These are phyloP conservation scores for Fusarium sp. DNA, from an alignment of 2,329 filamentous ascomycete genomes.

Conservation along the genomic window DNA sequence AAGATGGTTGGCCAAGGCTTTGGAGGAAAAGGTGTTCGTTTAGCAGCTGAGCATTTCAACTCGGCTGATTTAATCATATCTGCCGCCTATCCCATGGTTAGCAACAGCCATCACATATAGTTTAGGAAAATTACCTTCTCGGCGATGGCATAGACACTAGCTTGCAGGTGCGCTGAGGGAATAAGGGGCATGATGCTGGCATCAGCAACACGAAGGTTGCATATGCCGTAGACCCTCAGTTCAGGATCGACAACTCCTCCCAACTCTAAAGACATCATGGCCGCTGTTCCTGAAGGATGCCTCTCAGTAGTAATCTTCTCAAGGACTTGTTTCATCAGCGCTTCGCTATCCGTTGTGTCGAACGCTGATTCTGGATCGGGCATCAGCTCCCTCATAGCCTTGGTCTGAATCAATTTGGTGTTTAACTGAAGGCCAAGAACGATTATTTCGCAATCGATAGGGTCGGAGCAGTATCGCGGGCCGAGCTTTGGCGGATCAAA, in stretches of 20 bases:
- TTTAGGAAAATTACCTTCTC: conserved; percentile 20
- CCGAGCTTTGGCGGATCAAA: conserved; percentile 14
- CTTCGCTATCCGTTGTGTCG: conserved; percentile 2
- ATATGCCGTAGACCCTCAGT: conserved; percentile 43
- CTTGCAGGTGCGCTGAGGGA: conserved; percentile 44
- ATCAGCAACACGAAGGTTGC: conserved; percentile 41
- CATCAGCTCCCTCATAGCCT: conserved; percentile 14
- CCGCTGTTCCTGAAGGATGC: conserved; percentile 13
- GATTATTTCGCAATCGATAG: conserved; percentile 20
- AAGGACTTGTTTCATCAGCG: background rate
- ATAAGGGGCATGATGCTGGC: conserved; percentile 43
- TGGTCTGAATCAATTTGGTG: conserved; percentile 9
- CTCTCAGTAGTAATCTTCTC: conserved; percentile 8
- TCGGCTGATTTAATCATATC: conserved; percentile 17
- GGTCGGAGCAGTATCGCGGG: conserved; percentile 25
- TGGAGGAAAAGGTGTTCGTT: background rate
- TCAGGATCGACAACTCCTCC: conserved; percentile 40
- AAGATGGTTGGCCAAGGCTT: background rate
- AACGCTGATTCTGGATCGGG: conserved; percentile 5
- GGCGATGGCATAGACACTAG: conserved; percentile 50
- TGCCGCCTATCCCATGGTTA: conserved; percentile 11
- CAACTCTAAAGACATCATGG: conserved; percentile 17
- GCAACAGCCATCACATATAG: background rate
- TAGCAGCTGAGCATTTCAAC: background rate
- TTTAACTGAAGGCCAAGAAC: conserved; percentile 26